Percentiles rank a stretch among this genome's conserved stretches.
phyloP scores from a whole-genome alignment of 106 monocot species.

The Dioscorea dumetorum region DNA sequence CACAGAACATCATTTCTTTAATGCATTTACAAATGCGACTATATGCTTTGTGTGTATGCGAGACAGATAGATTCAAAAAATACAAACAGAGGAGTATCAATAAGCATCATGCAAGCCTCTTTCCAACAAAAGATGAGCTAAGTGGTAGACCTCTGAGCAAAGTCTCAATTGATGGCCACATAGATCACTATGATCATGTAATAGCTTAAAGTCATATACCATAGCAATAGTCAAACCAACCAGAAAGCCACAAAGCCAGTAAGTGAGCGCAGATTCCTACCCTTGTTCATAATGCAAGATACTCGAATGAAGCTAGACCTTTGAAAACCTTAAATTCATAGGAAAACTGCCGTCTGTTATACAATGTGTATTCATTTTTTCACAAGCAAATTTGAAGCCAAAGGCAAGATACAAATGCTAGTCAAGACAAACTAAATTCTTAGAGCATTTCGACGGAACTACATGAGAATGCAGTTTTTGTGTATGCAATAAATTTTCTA shows the following conservation, averaged over 20 bases:
- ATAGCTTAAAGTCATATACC: too few relatives aligned
- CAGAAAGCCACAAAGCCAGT: neutral
- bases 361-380: neutral
- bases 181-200: too few relatives aligned
- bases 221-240: neutral
- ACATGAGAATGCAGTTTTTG: too few relatives aligned
- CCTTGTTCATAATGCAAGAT: neutral
- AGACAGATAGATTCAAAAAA: neutral
- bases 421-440: too few relatives aligned
- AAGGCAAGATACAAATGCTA: neutral
- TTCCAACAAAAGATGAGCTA: too few relatives aligned
- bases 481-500: too few relatives aligned
- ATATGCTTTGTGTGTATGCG: neutral
- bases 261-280: neutral
- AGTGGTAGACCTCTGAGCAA: too few relatives aligned
- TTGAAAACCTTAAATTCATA: neutral
- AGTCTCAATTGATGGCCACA: too few relatives aligned
- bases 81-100: neutral
- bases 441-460: too few relatives aligned
- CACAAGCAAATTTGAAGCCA: neutral
- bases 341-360: neutral
- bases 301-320: neutral
- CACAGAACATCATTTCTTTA: constrained; percentile 4
- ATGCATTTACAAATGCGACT: neutral
- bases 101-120: too few relatives aligned